phyloP scores from a whole-genome alignment of 495 filamentous ascomycete genomes.

The Cenococcum geophilum region DNA sequence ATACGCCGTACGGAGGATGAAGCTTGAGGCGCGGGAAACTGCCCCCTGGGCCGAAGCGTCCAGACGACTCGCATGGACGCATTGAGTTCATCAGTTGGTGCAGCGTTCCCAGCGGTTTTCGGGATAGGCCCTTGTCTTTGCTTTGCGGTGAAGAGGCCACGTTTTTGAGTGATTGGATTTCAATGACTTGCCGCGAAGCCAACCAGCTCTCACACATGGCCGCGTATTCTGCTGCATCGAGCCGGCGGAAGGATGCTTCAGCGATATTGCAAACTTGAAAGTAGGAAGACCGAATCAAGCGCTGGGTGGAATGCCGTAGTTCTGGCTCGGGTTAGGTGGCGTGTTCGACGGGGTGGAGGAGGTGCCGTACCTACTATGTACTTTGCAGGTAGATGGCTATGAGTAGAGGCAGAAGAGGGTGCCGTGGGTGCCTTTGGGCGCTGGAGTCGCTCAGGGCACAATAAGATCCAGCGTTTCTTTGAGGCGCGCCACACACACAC shows the following conservation, averaged over 20 bases:
- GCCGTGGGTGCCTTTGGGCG: too few species aligned
- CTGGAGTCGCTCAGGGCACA: too few species aligned
- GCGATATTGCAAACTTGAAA: not conserved
- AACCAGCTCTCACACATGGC: slow-evolving; percentile 1
- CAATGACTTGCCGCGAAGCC: not conserved
- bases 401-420: too few species aligned
- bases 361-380: too few species aligned
- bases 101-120: not conserved
- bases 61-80: not conserved
- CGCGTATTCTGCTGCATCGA: not conserved
- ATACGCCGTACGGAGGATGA: not conserved
- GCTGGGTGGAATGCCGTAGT: not conserved
- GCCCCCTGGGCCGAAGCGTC: not conserved
- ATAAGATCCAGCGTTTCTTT: too few species aligned
- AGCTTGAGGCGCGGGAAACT: not conserved
- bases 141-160: slow-evolving; percentile 22
- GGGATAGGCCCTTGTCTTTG: slow-evolving; percentile 12
- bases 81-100: not conserved
- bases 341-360: too few species aligned
- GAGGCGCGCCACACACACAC: too few species aligned
- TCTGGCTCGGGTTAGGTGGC: too few species aligned
- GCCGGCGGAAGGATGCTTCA: not conserved
- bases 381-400: too few species aligned
- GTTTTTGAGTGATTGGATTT: slow-evolving; percentile 28
- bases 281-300: not conserved